A percentile compares a stretch with the other conserved stretches of the same genome.
These are phyloP conservation scores for Monilinia fructigena DNA, from an alignment of 2,329 filamentous ascomycete species.

Conservation along the genomic window DNA sequence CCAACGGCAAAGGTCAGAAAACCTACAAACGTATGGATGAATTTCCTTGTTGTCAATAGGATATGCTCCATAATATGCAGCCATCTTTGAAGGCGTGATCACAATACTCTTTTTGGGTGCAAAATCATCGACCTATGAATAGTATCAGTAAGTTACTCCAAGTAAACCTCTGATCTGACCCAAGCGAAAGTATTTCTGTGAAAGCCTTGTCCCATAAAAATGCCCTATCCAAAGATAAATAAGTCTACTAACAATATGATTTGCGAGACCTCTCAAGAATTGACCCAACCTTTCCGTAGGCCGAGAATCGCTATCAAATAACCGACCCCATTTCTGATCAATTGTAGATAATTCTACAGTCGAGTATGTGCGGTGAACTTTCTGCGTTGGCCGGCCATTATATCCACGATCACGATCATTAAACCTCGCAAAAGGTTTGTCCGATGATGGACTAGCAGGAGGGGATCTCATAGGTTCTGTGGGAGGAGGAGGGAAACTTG, in stretches of 20 bases:
- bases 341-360: constrained; percentile 54
- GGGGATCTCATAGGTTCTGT: constrained; percentile 34
- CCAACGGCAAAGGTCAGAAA: constrained; percentile 8
- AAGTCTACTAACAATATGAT: constrained; percentile 61
- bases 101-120: constrained; percentile 67
- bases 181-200: background rate
- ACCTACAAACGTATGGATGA: constrained; percentile 67
- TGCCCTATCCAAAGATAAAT: background rate
- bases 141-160: constrained; percentile 24
- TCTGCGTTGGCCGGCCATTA: constrained; percentile 12
- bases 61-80: constrained; percentile 68
- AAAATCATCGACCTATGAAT: constrained; percentile 63
- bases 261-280: constrained; percentile 70
- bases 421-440: constrained; percentile 37
- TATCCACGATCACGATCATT: constrained; percentile 22
- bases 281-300: constrained; percentile 68
- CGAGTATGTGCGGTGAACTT: constrained; percentile 32
- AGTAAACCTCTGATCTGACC: background rate
- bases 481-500: constrained; percentile 39
- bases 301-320: constrained; percentile 68
- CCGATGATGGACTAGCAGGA: constrained; percentile 40
- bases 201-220: constrained; percentile 6
- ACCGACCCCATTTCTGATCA: constrained; percentile 72
- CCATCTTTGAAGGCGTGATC: constrained; percentile 73
- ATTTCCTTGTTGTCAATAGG: constrained; percentile 58